Evolutionary conservation across 2,329 filamentous ascomycete genomes (phyloP), one percentile per base, ranked within the genome.

Genomic region (Claviceps fusiformis): DNA sequence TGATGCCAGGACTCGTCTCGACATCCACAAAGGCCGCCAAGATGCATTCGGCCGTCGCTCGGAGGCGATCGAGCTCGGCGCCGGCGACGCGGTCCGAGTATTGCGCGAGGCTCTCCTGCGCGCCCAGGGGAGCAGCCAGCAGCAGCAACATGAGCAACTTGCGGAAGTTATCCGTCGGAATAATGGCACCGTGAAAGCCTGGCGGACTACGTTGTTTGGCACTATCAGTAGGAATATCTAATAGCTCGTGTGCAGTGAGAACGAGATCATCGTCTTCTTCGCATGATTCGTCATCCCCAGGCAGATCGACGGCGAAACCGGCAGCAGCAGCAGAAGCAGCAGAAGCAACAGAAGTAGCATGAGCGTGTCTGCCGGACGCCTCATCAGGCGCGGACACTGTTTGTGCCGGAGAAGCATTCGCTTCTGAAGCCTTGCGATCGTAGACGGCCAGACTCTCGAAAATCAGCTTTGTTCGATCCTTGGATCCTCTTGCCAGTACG

Each of bases 401-500:
- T 37, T 41, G 17, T 19, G 57, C 35, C 7, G 54, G 54, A 1
- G 44, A 33, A 48, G 56, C 54, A 55, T 54, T 63, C 49, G 43
- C 64, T 53, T 67, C 68, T 13, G 73, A 74, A 2, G 75, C 67
- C 57, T 75, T 76, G 52, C 82, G 77, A 64, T 89, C 86, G 61
- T 85, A 82, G 3, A 89, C 83, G 6, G 86, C 85, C 60, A 89
- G 64, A 62, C 85, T 86, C 62, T 80, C 80, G 68, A 88, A 90
- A 11, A 89, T 65, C 52, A 89, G 73, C 66, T 82, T 82, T 33
- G 76, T 75, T 59, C 83, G 76, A 62, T 82, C 80, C 24, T 73
- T 72, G 33, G 76, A 76, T 2, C 79, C 78, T 57, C 75, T 76
- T 55, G 77, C 76, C 41, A 89, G 66, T 8, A 88, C 82, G 33